Conservation (phyloP, 345 rosid species). For the Isatis tinctoria region DNA sequence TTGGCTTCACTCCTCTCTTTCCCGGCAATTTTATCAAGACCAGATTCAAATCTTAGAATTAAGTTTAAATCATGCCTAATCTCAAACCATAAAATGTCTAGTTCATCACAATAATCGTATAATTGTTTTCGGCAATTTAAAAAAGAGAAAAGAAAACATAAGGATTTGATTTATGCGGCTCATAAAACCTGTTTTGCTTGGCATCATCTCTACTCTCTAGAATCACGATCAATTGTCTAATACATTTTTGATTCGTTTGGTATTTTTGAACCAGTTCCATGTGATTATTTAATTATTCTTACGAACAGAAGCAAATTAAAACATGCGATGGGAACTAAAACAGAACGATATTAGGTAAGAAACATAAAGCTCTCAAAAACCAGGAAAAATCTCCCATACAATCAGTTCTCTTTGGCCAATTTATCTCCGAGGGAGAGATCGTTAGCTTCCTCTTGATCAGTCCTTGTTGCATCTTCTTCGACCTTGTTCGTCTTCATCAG, state of each 20-base stretch:
- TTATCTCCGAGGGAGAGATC: neutral
- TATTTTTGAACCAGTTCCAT: no score
- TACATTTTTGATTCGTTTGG: neutral
- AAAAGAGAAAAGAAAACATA: no score
- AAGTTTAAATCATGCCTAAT: neutral
- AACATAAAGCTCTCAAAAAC: neutral
- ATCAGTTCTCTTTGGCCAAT: conserved; percentile 19
- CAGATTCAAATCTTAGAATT: no score
- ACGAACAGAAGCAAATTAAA: neutral
- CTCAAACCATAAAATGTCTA: neutral
- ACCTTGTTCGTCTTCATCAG: conserved; percentile 29
- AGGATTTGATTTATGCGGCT: neutral
- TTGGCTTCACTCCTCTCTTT: no score
- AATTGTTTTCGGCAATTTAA: neutral
- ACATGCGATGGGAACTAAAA: neutral
- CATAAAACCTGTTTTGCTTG: neutral
- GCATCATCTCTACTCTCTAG: neutral
- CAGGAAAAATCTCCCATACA: neutral
- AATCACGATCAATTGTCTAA: neutral
- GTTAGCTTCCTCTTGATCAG: conserved; percentile 9
- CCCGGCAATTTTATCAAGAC: no score
- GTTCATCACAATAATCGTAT: neutral
- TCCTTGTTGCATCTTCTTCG: neutral
- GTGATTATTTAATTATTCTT: neutral
- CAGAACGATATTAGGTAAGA: neutral